These are phyloP conservation scores for Arthrinium puccinioides DNA, from an alignment of 2,329 filamentous ascomycete species.

Conservation along the genomic window DNA sequence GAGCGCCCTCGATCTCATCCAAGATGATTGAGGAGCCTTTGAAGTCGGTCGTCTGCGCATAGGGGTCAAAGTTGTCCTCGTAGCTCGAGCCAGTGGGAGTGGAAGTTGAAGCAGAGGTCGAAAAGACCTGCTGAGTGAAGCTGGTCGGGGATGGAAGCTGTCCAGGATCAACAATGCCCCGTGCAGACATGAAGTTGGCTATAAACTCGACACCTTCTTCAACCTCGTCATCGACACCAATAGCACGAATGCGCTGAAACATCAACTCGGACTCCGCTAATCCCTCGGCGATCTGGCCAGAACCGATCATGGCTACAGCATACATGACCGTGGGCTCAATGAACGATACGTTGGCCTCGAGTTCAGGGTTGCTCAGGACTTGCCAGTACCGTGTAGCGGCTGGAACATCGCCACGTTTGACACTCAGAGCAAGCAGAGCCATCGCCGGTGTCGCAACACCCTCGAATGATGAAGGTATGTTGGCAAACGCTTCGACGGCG, in stretches of 20 bases:
- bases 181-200: constrained; percentile 48
- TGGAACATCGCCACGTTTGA: constrained; percentile 73
- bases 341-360: constrained; percentile 55
- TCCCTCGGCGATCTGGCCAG: constrained; percentile 76
- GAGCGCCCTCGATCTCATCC: constrained; percentile 76
- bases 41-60: constrained; percentile 84
- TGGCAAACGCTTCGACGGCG: constrained; percentile 59
- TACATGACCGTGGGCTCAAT: constrained; percentile 91
- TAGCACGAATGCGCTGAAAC: constrained; percentile 74
- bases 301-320: constrained; percentile 77
- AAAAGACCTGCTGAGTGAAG: constrained; percentile 39
- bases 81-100: constrained; percentile 52
- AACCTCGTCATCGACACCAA: constrained; percentile 62
- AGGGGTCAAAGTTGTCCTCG: constrained; percentile 85
- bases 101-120: constrained; percentile 44
- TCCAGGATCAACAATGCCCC: constrained; percentile 48
- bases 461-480: constrained; percentile 44
- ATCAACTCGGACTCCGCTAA: constrained; percentile 73
- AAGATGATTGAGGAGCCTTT: constrained; percentile 88
- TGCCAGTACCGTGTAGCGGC: constrained; percentile 77
- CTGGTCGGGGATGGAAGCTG: constrained; percentile 40
- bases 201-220: constrained; percentile 77
- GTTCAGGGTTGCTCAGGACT: constrained; percentile 56
- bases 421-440: constrained; percentile 78
- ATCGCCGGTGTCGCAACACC: constrained; percentile 56